Evolutionary conservation across 108 stramenopile genomes (phyloP), one percentile per base, ranked within the genome.

Genomic region (Mayamaea pseudoterrestris): DNA sequence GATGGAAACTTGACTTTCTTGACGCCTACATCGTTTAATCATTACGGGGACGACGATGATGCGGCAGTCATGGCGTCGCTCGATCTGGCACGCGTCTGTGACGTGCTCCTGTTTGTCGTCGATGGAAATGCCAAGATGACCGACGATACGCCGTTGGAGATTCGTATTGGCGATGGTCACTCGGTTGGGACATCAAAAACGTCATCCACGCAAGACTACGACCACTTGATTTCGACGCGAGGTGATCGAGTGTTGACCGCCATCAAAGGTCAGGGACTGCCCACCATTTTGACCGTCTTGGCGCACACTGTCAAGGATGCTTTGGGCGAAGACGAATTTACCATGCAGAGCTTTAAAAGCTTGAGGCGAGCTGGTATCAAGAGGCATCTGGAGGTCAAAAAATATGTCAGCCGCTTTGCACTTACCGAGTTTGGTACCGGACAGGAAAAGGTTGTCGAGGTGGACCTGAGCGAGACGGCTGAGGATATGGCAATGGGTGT

Each of bases 201-300:
- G 68, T 68, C 47, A 4, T 58, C 45, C n/a, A 55, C 53, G 30
- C 68, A 68, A 28, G 58, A 69, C 59, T 78, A 66, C 58, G 80
- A 79, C 37, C 74, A 83, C 64, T 54, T 88, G 50, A 73, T 88
- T 42, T 76, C 77, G 35, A 55, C 65, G 16, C 58, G 76, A 21
- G 92, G 93, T 11, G 92, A 94, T 56, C 65, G 83, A 45, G 72
- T 93, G 8, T 55, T 98, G 53, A 55, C 83, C n/a, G 85, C 91
- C 4, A 44, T 97, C 49, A 96, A 97, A 63, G 83, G 86, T 13
- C 89, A 92, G 57, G 98, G 96, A n/a, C 51, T 95, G 23, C 95
- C 98, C 5, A 66, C 88, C 16, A 68, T 83, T 9, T 66, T 93
- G n/a, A 93, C 92, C 20, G 52, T 93, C 47, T 37, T 93, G 20